These are phyloP conservation scores for Penicillium sclerotiorum DNA, from an alignment of 2,329 filamentous ascomycete genomes.

Conservation along the genomic window DNA sequence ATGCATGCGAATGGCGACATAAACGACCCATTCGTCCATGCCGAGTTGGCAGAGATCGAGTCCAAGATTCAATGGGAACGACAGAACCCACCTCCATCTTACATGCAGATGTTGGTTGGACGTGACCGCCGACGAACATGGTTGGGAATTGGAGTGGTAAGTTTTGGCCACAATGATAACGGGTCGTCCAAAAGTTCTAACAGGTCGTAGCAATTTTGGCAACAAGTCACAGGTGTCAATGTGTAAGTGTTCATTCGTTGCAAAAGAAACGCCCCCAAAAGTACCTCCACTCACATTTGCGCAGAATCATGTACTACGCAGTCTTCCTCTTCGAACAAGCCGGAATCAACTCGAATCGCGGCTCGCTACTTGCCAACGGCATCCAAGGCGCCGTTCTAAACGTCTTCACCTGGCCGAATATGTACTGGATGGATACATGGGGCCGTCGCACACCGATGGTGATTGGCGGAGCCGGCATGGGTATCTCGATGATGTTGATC, in stretches of 20 bases:
- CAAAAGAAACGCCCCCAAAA: too few species aligned
- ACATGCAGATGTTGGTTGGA: constrained; percentile 21
- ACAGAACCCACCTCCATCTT: constrained; percentile 19
- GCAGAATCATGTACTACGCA: constrained; percentile 34
- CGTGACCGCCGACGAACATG: constrained; percentile 22
- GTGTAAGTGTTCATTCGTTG: constrained; percentile 12
- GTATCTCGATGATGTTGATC: constrained; percentile 31
- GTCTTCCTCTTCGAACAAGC: constrained; percentile 35
- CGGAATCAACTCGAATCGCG: constrained; percentile 23
- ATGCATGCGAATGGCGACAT: constrained; percentile 11
- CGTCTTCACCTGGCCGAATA: constrained; percentile 32
- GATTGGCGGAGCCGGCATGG: constrained; percentile 30
- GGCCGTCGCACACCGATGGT: constrained; percentile 32
- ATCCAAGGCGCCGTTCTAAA: constrained; percentile 32
- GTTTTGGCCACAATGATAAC: too few species aligned
- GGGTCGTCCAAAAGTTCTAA: too few species aligned
- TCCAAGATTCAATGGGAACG: constrained; percentile 18
- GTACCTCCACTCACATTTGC: too few species aligned
- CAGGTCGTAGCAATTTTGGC: constrained; percentile 28
- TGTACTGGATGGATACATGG: constrained; percentile 34
- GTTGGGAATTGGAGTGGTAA: constrained; percentile 27
- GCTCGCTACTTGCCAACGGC: constrained; percentile 32
- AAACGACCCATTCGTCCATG: constrained; percentile 13
- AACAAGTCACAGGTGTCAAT: constrained; percentile 27
- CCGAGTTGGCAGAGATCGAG: constrained; percentile 21